A percentile compares a stretch with the other conserved stretches of the same genome.
These are phyloP conservation scores for Xylaria venustula DNA, from an alignment of 495 filamentous ascomycete species.

Conservation along the genomic window DNA sequence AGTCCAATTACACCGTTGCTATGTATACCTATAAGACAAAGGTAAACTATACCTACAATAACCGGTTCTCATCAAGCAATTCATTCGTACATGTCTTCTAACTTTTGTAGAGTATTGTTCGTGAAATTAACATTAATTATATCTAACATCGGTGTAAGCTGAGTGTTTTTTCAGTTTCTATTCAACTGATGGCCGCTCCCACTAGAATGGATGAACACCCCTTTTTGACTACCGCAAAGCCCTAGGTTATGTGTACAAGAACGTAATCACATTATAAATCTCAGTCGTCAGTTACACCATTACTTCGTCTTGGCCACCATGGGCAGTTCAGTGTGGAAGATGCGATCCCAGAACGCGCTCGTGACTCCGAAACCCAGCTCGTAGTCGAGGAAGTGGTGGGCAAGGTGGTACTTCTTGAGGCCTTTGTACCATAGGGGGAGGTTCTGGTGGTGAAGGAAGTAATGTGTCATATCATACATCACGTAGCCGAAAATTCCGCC, in stretches of 20 bases:
- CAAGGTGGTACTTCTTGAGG: slow-evolving; percentile 94
- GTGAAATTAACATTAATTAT: slow-evolving; percentile 21
- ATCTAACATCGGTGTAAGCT: slow-evolving; percentile 18
- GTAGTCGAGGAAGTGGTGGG: slow-evolving; percentile 95
- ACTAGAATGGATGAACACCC: neutral
- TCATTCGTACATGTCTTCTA: too few species aligned
- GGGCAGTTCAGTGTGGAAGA: slow-evolving; percentile 85
- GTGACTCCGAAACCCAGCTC: slow-evolving; percentile 98
- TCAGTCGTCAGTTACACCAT: neutral
- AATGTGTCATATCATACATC: slow-evolving; percentile 96
- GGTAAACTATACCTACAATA: too few species aligned
- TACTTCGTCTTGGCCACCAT: slow-evolving; percentile 59
- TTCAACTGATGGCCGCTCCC: slow-evolving; percentile 17
- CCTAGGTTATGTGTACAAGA: slow-evolving; percentile 5
- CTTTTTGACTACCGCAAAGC: neutral
- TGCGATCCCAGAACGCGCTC: slow-evolving; percentile 91
- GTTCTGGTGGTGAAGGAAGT: slow-evolving; percentile 97
- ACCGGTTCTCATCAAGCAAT: too few species aligned
- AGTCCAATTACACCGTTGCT: too few species aligned
- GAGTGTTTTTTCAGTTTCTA: slow-evolving; percentile 18
- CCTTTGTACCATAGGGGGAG: slow-evolving; percentile 82
- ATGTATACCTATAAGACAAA: too few species aligned
- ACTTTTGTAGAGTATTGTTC: too few species aligned
- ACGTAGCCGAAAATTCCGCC: slow-evolving; percentile 95
- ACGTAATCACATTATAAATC: neutral